Evolutionary conservation across 495 filamentous ascomycete species (phyloP), one percentile per base, ranked within the genome.

Genomic region (Penicillium canescens): DNA sequence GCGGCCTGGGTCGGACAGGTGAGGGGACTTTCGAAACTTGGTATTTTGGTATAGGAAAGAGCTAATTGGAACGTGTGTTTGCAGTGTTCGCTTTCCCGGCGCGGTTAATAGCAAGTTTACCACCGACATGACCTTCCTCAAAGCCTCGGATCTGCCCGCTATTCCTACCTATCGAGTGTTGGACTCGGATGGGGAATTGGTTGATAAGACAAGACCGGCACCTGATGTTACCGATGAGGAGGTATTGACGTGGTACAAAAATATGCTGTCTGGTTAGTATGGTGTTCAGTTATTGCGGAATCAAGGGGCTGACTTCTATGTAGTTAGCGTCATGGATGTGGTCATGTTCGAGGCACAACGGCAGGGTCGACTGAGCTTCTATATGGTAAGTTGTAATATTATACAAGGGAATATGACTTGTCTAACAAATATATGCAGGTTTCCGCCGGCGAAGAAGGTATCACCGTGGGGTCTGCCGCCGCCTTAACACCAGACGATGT

Each of bases 41-140:
- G 8, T 18, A 14, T 34, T 26, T 28, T 0, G 6, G 4, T 31
- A 31, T 31, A 2, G 28, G 28, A 2, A 31, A 6, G 28, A 7
- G 28, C 28, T 31, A 31, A 31, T 9, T 31, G 6, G 6, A 31
- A 31, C 9, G 28, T 31, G 0, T 18, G 18, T 18, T 8, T 31
- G 8, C 8, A 88, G 85, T 58, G 90, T 98, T 38, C 85, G 86
- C 34, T 99, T 99, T 57, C 94, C 94, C 0, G 94, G 94, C n/a
- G 95, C 95, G 0, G 80, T 99, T 24, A 89, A 95, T 69, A 94
- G 89, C 71, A 88, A 90, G 51, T 98, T 99, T 69, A 96, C 88
- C 4, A 85, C 83, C 55, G 72, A 81, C 5, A 85, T 97, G 67
- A 67, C 75, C 20, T 97, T 97, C 70, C 79, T 88, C 42, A 77